Percentiles rank a stretch among this genome's conserved stretches.
Evolutionary conservation across 1,139 yeast genomes (phyloP).

Genomic region (Scheffersomyces parashehatae): DNA sequence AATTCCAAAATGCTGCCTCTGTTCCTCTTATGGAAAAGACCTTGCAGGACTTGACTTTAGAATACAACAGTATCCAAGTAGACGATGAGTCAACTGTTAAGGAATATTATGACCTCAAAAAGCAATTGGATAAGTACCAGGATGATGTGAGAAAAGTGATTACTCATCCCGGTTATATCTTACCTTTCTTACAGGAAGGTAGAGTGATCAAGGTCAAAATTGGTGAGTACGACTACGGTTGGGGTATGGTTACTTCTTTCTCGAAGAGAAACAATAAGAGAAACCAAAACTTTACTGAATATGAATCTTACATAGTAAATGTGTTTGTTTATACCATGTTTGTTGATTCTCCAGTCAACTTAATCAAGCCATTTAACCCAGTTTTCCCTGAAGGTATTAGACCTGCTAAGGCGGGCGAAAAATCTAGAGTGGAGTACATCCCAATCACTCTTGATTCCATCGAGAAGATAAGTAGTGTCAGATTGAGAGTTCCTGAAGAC

Average conservation of each 20-base stretch:
- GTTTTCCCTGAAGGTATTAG: slow-evolving; percentile 83
- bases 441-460: slow-evolving; percentile 84
- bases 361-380: slow-evolving; percentile 74
- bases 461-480: slow-evolving; percentile 70
- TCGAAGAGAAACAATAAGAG: slow-evolving; percentile 67
- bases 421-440: slow-evolving; percentile 71
- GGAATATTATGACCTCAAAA: slow-evolving; percentile 80
- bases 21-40: slow-evolving; percentile 81
- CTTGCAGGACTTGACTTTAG: slow-evolving; percentile 51
- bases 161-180: slow-evolving; percentile 88
- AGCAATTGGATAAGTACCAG: slow-evolving; percentile 68
- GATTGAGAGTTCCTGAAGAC: slow-evolving; percentile 82
- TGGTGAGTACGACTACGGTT: slow-evolving; percentile 72
- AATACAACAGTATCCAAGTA: slow-evolving; percentile 51
- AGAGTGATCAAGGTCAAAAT: slow-evolving; percentile 72
- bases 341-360: slow-evolving; percentile 69
- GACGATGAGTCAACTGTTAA: slow-evolving; percentile 75
- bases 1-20: slow-evolving; percentile 89
- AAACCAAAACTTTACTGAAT: slow-evolving; percentile 62
- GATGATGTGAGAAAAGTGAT: slow-evolving; percentile 80
- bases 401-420: slow-evolving; percentile 74
- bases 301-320: slow-evolving; percentile 84
- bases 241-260: slow-evolving; percentile 88
- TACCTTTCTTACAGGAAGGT: slow-evolving; percentile 87
- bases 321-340: slow-evolving; percentile 83